A percentile compares a stretch with the other conserved stretches of the same genome.
These are phyloP conservation scores for Dioscorea cayenensis DNA, from an alignment of 116 monocot species.

Conservation along the genomic window DNA sequence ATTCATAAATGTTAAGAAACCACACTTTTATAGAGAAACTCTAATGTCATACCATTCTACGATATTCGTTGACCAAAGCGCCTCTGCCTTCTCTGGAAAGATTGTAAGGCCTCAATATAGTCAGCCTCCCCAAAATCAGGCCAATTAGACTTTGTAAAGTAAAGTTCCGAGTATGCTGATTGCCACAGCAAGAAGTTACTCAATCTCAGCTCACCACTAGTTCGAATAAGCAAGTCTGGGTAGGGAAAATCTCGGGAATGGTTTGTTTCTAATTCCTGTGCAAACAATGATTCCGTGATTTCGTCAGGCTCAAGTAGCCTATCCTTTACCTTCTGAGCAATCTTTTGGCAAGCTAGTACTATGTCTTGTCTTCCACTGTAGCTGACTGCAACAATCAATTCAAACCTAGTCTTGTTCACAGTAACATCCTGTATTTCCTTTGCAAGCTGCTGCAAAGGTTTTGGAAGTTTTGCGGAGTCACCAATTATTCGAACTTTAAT, in stretches of 20 bases:
- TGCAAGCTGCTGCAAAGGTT: conserved; percentile 35
- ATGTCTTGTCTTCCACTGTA: conserved; percentile 69
- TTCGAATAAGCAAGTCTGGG: conserved; percentile 74
- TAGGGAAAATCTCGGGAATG: conserved; percentile 26
- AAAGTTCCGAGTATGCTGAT: conserved; percentile 73
- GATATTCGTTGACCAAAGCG: conserved; percentile 38
- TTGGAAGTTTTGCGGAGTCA: conserved; percentile 50
- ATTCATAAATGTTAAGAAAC: too few species aligned
- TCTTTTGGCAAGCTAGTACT: conserved; percentile 59
- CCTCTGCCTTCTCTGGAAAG: conserved; percentile 66
- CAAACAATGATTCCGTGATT: conserved; percentile 48
- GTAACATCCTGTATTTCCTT: conserved; percentile 40
- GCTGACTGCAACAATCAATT: conserved; percentile 61
- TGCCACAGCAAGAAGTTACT: conserved; percentile 88
- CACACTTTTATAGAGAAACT: neutral
- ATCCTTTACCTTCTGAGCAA: conserved; percentile 43
- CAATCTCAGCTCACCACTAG: conserved; percentile 69
- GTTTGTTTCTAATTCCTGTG: conserved; percentile 56
- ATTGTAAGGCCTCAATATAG: conserved; percentile 50
- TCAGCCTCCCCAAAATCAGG: conserved; percentile 77
- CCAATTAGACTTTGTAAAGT: conserved; percentile 50
- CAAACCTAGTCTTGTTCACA: conserved; percentile 31
- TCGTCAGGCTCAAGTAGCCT: conserved; percentile 51
- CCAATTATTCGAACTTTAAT: conserved; percentile 59
- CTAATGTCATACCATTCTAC: neutral